Base-by-base conservation (phyloP, 2,329 filamentous ascomycete species). In the Didymella pinodella region DNA sequence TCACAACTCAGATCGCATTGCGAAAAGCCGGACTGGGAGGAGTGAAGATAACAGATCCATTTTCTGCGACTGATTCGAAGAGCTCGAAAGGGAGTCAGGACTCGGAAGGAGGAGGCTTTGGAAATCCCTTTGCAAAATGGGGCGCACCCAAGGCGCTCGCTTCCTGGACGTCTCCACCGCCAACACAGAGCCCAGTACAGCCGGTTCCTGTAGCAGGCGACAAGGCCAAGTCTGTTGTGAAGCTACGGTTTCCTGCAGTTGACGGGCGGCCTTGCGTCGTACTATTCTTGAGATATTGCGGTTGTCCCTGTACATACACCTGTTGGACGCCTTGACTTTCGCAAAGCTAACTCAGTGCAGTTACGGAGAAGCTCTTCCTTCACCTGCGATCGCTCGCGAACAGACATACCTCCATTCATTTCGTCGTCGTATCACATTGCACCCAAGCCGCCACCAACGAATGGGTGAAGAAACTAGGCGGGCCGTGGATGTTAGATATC, bases 361-460 rank as follows among this genome's bases (percentile, higher is more conserved):
- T 76, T 57, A 72, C 72, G 32, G 69, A 76, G 57, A 75, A 86
- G 65, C 82, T 84, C 5, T 87, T 88, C 68, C 77, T 87, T 59
- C 77, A 80, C 60, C 80, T 87, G 53, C 84, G 85, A 49, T 77
- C 82, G 43, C 79, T 88, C 57, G 81, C 84, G 12, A 84, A 83
- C 72, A 82, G 81, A 49, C 79, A 85, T 65, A 76, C 81, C 50
- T 75, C 76, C 41, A 76, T 87, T 11, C 80, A 79, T 57, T 87
- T 85, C 76, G 78, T 88, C 55, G 85, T 85, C 62, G 78, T 88
- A 49, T 87, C 85, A 25, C 86, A 88, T 75, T 83, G 85, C 38
- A 87, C 85, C 8, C 73, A 78, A 4, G 77, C 80, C 22, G 85
- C 86, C 29, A 88, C 86, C 1, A 73, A 79, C 36, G 84, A 83